Conservation (phyloP, 371 early-diverging fungal species). For the Haplosporangium sp. region DNA sequence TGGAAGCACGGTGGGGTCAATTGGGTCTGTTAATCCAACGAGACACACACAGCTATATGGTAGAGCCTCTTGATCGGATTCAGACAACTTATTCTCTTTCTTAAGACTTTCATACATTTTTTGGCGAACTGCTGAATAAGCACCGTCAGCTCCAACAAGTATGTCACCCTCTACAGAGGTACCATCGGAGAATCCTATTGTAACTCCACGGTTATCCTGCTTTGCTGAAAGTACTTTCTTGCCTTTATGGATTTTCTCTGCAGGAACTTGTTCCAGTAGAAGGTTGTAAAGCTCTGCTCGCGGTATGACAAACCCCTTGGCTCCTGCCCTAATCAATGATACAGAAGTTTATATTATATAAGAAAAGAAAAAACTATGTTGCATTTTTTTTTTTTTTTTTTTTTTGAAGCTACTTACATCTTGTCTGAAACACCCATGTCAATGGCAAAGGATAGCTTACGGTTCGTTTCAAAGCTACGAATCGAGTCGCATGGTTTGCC, state of each 20-base stretch:
- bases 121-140: slow-evolving; percentile 1
- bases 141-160: slow-evolving; percentile 2
- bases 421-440: background rate
- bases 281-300: background rate
- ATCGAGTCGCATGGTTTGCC: background rate
- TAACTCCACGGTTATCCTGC: background rate
- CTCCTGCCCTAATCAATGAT: background rate
- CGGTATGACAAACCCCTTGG: background rate
- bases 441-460: background rate
- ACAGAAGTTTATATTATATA: background rate
- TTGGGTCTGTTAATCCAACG: background rate
- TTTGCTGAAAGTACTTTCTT: background rate
- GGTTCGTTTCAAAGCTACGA: background rate
- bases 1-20: background rate
- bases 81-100: background rate
- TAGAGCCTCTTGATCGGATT: background rate
- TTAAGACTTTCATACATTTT: background rate
- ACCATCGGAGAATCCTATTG: background rate
- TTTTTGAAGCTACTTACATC: background rate
- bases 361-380: background rate
- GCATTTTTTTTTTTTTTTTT: too few species aligned
- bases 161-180: background rate
- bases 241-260: background rate
- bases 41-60: background rate
- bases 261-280: background rate